Evolutionary conservation across 2,329 filamentous ascomycete species (phyloP).

Genomic region (Aspergillus brasiliensis): DNA sequence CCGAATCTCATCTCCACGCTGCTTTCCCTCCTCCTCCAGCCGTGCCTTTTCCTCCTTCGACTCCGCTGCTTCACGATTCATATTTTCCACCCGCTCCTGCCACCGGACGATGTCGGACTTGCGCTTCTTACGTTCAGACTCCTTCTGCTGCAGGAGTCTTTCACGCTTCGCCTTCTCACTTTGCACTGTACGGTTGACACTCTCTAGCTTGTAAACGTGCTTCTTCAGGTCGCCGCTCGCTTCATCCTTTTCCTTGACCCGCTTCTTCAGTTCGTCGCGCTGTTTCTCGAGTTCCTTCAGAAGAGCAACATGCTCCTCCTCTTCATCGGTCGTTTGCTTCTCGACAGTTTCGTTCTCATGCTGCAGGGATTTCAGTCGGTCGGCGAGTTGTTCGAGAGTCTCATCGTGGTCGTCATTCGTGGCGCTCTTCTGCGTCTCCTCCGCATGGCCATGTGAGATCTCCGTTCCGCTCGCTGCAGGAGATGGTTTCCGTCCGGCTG

Average conservation of each 20-base stretch:
- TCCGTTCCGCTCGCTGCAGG: conserved; percentile 61
- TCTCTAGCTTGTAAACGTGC: conserved; percentile 76
- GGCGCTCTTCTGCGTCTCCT: conserved; percentile 40
- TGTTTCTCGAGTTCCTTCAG: conserved; percentile 72
- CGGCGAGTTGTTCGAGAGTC: conserved; percentile 75
- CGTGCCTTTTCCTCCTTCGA: conserved; percentile 46
- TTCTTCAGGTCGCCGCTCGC: conserved; percentile 81
- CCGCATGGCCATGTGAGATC: conserved; percentile 41
- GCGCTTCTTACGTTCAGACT: conserved; percentile 61
- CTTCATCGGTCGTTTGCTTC: conserved; percentile 66
- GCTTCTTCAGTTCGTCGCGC: conserved; percentile 74
- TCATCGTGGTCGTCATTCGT: conserved; percentile 60
- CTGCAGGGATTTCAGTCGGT: conserved; percentile 75
- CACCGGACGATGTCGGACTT: conserved; percentile 62
- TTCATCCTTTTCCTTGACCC: conserved; percentile 87
- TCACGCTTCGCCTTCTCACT: conserved; percentile 79
- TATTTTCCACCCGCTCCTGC: conserved; percentile 56
- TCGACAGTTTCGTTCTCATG: conserved; percentile 81
- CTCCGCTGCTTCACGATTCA: conserved; percentile 53
- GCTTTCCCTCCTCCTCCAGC: conserved; percentile 43
- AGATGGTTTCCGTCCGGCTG: conserved; percentile 73
- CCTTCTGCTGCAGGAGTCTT: conserved; percentile 61
- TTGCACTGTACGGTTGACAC: conserved; percentile 77
- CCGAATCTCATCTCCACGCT: conserved; percentile 44
- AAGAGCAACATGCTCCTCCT: conserved; percentile 68